phyloP scores from a whole-genome alignment of 1,284 basidiomycete genomes.

The Mixia osmundae region DNA sequence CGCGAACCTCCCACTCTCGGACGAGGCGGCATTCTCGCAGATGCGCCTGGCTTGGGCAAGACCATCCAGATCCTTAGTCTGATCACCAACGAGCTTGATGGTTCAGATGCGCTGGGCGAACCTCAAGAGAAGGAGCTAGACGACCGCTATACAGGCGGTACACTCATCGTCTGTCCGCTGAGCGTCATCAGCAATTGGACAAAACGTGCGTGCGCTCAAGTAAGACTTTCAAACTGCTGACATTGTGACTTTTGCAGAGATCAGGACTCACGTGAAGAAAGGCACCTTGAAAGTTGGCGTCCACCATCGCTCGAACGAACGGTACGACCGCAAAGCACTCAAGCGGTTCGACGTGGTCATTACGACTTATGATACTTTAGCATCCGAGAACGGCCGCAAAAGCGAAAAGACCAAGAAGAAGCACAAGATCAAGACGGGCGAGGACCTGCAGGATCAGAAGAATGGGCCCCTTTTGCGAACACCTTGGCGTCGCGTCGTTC shows the following conservation, averaged over 20 bases:
- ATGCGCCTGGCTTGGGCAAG: slow-evolving; percentile 38
- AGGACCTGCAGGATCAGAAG: slow-evolving; percentile 31
- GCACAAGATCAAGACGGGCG: slow-evolving; percentile 29
- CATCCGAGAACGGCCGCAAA: slow-evolving; percentile 13
- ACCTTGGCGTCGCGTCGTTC: slow-evolving; percentile 61
- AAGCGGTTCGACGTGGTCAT: slow-evolving; percentile 55
- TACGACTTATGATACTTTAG: slow-evolving; percentile 55
- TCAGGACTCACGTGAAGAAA: slow-evolving; percentile 36
- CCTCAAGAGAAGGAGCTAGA: slow-evolving; percentile 13
- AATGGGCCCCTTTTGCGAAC: slow-evolving; percentile 34
- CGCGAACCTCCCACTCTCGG: slow-evolving; percentile 39
- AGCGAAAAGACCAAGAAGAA: slow-evolving; percentile 14
- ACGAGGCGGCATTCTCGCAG: slow-evolving; percentile 58
- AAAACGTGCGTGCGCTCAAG: slow-evolving; percentile 27
- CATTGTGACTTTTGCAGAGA: slow-evolving; percentile 6
- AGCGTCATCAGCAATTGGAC: slow-evolving; percentile 79
- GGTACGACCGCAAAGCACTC: slow-evolving; percentile 36
- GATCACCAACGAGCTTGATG: slow-evolving; percentile 44
- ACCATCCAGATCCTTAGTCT: slow-evolving; percentile 57
- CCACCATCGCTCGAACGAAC: slow-evolving; percentile 39
- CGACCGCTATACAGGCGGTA: slow-evolving; percentile 3
- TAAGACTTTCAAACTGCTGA: not conserved
- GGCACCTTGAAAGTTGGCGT: slow-evolving; percentile 31
- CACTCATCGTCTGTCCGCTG: slow-evolving; percentile 40
- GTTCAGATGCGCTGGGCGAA: slow-evolving; percentile 27